Conservation (phyloP, 2,329 filamentous ascomycete genomes). For the Penicillium sp. region DNA sequence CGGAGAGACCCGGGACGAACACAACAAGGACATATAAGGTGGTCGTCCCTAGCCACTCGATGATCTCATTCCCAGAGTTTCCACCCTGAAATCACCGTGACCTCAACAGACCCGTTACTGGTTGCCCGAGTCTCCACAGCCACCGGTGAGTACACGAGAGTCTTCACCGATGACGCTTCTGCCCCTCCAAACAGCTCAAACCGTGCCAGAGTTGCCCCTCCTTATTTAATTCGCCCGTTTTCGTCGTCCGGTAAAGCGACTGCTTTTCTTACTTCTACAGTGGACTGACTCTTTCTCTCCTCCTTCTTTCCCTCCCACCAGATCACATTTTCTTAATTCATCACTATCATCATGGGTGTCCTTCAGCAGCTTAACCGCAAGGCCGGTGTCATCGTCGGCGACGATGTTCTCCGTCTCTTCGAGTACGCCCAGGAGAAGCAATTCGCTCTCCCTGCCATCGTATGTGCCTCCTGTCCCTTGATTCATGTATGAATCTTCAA, state of each 20-base stretch:
- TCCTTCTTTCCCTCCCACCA: constrained; percentile 1
- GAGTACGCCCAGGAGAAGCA: constrained; percentile 83
- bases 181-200: constrained; percentile 16
- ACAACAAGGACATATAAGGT: neutral
- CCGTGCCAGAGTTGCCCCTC: constrained; percentile 15
- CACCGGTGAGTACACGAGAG: constrained; percentile 33
- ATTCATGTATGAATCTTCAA: neutral
- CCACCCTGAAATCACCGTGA: constrained; percentile 36
- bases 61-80: constrained; percentile 4
- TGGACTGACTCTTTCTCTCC: constrained; percentile 5
- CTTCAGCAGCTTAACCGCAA: constrained; percentile 61
- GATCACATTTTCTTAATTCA: constrained; percentile 2
- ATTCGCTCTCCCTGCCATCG: constrained; percentile 83
- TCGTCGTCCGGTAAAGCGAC: constrained; percentile 24
- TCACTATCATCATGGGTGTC: constrained; percentile 42
- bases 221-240: constrained; percentile 26
- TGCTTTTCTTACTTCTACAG: constrained; percentile 9
- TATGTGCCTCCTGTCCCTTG: constrained; percentile 35
- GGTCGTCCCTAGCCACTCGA: neutral
- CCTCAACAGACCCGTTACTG: constrained; percentile 18
- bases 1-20: constrained; percentile 14
- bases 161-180: constrained; percentile 27
- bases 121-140: constrained; percentile 29
- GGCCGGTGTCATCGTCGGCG: constrained; percentile 65
- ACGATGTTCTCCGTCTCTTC: constrained; percentile 72